Base-by-base conservation (phyloP, 139 green algal genomes). In the Pleodorina starrii region DNA sequence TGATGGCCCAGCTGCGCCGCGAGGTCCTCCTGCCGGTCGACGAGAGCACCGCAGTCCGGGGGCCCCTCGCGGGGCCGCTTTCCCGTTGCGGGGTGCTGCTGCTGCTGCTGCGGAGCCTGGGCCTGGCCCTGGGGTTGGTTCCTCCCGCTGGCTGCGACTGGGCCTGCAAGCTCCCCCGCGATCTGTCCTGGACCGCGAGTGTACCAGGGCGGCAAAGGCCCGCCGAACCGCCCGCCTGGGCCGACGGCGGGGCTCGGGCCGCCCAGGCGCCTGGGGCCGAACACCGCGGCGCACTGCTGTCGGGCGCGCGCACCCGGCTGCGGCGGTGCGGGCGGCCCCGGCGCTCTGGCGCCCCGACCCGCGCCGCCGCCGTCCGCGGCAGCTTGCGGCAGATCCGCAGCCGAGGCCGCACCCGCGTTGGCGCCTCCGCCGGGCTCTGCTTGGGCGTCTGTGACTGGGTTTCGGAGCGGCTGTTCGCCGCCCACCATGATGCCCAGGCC, bases 401-500 rank as follows among this genome's bases (percentile, higher is more conserved):
- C n/a, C n/a, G n/a, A 35, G 48, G 1, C 36, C 17, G 2, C 21
- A 46, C 63, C 68, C 68, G 68, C 29, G 10, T 32, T 46, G 25
- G 63, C 27, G 69, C 36, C 69, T 2, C 4, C 14, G 25, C 32
- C 3, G 35, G 69, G 2, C 4, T 46, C 36, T 46, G 19, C 35
- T 48, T 46, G 16, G 35, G 69, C 19, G 72, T 38, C 40, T 36
- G 72, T 80, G 72, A 16, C 21, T 36, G 25, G 16, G 23, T 77
- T 46, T 2, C 35, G 36, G 69, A 50, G 12, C 2, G 40, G 23
- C 38, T 80, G 72, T 10, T 19, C 72, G 40, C 19, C 42, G 43
- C 17, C 72, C 17, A 80, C 72, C 19, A 80, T 80, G 72, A 80
- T 80, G 7, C 72, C 72, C 3, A 80, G 9, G 17, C 72, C 72